Percentiles rank a stretch among this genome's conserved stretches.
Conservation (phyloP, 2,329 filamentous ascomycete genomes). For the Diaporthe ilicicola region DNA sequence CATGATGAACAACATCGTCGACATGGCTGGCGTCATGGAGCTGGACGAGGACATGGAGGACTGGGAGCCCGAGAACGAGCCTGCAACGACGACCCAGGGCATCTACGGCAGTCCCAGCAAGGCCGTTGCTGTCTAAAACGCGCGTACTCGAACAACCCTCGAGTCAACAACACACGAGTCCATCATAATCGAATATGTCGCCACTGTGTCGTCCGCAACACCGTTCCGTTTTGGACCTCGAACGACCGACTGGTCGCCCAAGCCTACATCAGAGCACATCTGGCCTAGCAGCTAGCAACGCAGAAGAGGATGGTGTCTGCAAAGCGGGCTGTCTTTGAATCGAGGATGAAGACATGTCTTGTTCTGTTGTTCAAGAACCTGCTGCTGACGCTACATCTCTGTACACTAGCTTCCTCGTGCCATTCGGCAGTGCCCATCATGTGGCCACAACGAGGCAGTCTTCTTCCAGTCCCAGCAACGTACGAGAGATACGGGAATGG, state of each 20-base stretch:
- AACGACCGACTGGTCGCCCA: not conserved
- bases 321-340: constrained; percentile 31
- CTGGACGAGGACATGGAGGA: constrained; percentile 31
- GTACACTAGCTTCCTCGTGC: constrained; percentile 84
- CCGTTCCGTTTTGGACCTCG: not conserved
- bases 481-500: constrained; percentile 97
- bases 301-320: constrained; percentile 1
- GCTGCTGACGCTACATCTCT: constrained; percentile 52
- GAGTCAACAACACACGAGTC: not conserved
- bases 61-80: constrained; percentile 33
- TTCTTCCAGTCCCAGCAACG: constrained; percentile 99
- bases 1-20: constrained; percentile 32
- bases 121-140: constrained; percentile 3
- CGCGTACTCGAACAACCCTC: not conserved
- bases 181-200: not conserved
- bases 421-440: constrained; percentile 85
- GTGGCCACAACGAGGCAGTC: constrained; percentile 88
- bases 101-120: not conserved
- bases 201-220: not conserved
- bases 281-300: constrained; percentile 18
- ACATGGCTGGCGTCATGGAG: constrained; percentile 30
- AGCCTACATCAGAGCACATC: constrained; percentile 29
- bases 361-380: constrained; percentile 38
- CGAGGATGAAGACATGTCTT: constrained; percentile 32
- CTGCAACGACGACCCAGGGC: not conserved